Conservation (phyloP, 2,329 filamentous ascomycete genomes). For the Fusarium mexicanum region DNA sequence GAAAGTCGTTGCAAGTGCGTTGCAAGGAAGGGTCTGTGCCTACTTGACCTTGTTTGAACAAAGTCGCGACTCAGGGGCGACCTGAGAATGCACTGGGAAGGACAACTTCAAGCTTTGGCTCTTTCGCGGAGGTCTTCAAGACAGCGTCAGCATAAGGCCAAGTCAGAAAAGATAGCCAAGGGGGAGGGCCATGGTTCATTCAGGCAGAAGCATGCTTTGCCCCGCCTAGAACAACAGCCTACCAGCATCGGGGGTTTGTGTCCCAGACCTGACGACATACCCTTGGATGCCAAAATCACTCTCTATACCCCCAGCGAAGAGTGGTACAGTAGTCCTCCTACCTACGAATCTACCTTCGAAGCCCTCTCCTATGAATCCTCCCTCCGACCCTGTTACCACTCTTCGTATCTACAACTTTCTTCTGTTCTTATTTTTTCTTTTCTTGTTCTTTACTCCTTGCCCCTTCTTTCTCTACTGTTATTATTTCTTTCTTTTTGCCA, state of each 20-base stretch:
- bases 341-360: background rate
- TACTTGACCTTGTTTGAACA: background rate
- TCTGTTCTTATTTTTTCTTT: background rate
- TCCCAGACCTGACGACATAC: too few relatives aligned
- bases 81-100: background rate
- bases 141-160: background rate
- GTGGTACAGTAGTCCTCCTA: background rate
- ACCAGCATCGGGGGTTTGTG: too few relatives aligned
- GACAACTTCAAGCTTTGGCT: background rate
- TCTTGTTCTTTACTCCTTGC: too few relatives aligned
- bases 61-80: background rate
- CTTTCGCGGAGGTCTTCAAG: background rate
- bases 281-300: background rate
- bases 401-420: background rate
- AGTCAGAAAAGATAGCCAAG: background rate
- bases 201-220: background rate
- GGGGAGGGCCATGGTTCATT: background rate
- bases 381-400: background rate
- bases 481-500: background rate
- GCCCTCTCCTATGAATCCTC: background rate
- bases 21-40: background rate
- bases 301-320: background rate
- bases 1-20: background rate
- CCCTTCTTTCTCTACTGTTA: fast-evolving
- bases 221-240: background rate